A percentile compares a stretch with the other conserved stretches of the same genome.
These are phyloP conservation scores for Pyracantha coccinea DNA, from an alignment of 331 rosid species.

Conservation along the genomic window DNA sequence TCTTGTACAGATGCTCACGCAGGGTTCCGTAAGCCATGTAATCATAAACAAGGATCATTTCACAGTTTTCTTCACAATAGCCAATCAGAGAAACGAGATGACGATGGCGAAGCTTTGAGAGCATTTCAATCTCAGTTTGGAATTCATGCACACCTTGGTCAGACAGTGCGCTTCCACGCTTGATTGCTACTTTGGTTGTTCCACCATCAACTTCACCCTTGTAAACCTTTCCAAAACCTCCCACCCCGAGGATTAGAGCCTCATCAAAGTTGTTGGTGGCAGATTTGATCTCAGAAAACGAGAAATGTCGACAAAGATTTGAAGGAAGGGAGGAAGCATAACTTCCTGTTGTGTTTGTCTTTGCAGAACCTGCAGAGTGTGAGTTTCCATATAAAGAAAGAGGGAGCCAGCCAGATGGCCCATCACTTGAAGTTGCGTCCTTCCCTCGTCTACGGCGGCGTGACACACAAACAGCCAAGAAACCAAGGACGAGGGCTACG, in stretches of 20 bases:
- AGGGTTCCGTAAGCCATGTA: conserved; percentile 94
- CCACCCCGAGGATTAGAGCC: conserved; percentile 85
- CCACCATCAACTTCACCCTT: conserved; percentile 83
- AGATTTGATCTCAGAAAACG: conserved; percentile 85
- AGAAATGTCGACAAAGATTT: conserved; percentile 96
- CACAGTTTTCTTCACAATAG: conserved; percentile 93
- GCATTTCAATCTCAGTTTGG: conserved; percentile 99
- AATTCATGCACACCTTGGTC: conserved; percentile 98
- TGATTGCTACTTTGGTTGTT: conserved; percentile 76
- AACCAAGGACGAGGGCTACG: conserved; percentile 45
- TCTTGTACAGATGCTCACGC: conserved; percentile 95
- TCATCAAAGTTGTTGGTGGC: conserved; percentile 93
- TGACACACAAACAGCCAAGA: conserved; percentile 34
- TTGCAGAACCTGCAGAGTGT: conserved; percentile 85
- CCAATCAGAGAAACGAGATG: conserved; percentile 97
- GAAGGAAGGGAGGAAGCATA: conserved; percentile 84
- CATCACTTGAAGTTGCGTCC: conserved; percentile 72
- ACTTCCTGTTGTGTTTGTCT: conserved; percentile 94
- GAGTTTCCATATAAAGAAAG: conserved; percentile 91
- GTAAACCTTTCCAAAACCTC: conserved; percentile 98
- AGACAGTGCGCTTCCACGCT: conserved; percentile 94
- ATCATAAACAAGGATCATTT: conserved; percentile 98
- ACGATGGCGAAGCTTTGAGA: conserved; percentile 98
- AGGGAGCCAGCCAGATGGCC: conserved; percentile 99
- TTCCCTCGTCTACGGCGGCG: conserved; percentile 43